phyloP scores from a whole-genome alignment of 345 rosid species.

The Camelina hispida region DNA sequence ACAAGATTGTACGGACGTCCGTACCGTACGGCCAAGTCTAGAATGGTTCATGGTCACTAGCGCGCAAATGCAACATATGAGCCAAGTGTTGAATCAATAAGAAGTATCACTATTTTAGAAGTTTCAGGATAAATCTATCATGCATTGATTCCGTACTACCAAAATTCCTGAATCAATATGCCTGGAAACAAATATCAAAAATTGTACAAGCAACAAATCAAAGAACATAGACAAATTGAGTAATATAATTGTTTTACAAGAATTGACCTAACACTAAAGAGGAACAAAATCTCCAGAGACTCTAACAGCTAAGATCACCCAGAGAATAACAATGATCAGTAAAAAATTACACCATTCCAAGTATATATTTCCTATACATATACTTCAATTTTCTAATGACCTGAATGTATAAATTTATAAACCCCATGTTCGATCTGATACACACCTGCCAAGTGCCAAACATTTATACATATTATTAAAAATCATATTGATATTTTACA shows the following conservation, averaged over 20 bases:
- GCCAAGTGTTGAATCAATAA: too few species aligned
- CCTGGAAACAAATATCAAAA: background rate
- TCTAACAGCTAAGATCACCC: background rate
- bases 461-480: background rate
- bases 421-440: background rate
- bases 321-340: constrained; percentile 10
- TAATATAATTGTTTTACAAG: constrained; percentile 8
- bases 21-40: too few species aligned
- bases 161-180: too few species aligned
- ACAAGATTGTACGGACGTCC: too few species aligned
- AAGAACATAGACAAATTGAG: background rate
- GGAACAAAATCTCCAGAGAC: constrained; percentile 4
- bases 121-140: too few species aligned
- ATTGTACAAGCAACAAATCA: constrained; percentile 27
- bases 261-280: constrained; percentile 27
- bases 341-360: constrained; percentile 10
- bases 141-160: too few species aligned
- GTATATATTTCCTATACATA: constrained; percentile 13
- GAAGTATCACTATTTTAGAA: too few species aligned
- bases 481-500: too few species aligned
- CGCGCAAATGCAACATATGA: too few species aligned
- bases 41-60: too few species aligned
- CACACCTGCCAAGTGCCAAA: constrained; percentile 17
- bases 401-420: background rate
- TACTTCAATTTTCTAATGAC: constrained; percentile 24